These are phyloP conservation scores for Trypanosomatidae sp. DNA, from an alignment of 208 protist genomes.

Conservation along the genomic window DNA sequence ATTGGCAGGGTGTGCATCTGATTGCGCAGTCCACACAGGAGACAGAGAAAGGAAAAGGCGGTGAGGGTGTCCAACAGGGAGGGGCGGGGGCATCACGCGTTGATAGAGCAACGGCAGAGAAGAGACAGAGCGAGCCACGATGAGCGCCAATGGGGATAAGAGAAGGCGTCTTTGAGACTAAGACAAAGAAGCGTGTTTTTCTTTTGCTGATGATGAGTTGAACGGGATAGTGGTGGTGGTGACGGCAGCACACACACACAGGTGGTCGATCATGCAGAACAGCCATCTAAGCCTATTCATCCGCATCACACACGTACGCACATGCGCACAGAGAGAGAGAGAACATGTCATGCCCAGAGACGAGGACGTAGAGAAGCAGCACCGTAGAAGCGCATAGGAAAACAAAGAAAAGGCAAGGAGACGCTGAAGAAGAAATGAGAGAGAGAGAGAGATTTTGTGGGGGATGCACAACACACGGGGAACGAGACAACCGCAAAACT, in stretches of 20 bases:
- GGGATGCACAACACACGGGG: background rate
- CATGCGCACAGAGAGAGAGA: background rate
- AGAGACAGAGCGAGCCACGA: background rate
- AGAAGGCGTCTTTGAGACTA: background rate
- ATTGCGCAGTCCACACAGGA: background rate
- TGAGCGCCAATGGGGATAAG: background rate
- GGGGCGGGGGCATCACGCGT: background rate
- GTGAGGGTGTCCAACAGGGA: background rate
- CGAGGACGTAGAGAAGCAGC: background rate
- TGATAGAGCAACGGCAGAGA: background rate
- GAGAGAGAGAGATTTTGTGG: background rate
- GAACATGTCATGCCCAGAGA: background rate
- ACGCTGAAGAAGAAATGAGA: background rate
- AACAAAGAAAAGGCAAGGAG: slow-evolving; percentile 7
- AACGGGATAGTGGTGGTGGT: background rate
- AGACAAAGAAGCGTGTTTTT: background rate
- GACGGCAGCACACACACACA: background rate
- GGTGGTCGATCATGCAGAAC: background rate
- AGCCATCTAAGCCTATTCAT: background rate
- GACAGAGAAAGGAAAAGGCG: background rate
- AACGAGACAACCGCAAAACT: background rate
- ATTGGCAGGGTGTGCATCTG: background rate
- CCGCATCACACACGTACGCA: background rate
- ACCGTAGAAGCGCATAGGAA: background rate
- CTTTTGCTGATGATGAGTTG: background rate